phyloP scores from a whole-genome alignment of 2,329 filamentous ascomycete species.

The Phoma sp. region DNA sequence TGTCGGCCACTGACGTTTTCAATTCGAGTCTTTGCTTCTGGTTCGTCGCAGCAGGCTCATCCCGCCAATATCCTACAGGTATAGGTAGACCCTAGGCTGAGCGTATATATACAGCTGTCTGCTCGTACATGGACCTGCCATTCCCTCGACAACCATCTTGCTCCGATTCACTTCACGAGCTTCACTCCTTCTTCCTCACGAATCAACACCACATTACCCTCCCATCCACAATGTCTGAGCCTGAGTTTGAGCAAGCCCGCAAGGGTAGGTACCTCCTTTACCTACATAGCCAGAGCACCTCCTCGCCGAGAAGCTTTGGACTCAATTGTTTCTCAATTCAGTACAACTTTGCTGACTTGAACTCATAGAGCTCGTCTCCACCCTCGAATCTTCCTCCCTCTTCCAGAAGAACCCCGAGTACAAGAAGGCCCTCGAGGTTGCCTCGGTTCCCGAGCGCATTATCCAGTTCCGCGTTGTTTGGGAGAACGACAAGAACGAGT shows the following conservation, averaged over 20 bases:
- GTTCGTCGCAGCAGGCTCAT: constrained; percentile 22
- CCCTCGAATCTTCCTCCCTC: constrained; percentile 90
- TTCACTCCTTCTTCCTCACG: constrained; percentile 13
- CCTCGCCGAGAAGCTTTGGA: neutral
- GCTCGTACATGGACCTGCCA: constrained; percentile 17
- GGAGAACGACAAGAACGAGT: constrained; percentile 89
- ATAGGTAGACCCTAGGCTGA: constrained; percentile 15
- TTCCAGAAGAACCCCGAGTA: constrained; percentile 96
- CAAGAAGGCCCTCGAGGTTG: constrained; percentile 85
- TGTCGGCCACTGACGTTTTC: constrained; percentile 70
- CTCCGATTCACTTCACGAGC: constrained; percentile 18
- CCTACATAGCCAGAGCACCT: neutral
- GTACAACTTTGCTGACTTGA: constrained; percentile 18
- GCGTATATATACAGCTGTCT: constrained; percentile 38
- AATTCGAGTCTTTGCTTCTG: constrained; percentile 49
- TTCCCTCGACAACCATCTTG: constrained; percentile 15
- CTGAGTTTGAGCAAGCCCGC: constrained; percentile 99
- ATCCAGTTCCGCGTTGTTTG: constrained; percentile 98
- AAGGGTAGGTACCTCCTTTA: constrained; percentile 68
- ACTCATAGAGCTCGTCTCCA: constrained; percentile 82
- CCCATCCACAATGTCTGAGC: constrained; percentile 76
- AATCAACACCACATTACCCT: constrained; percentile 14
- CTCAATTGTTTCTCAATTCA: neutral
- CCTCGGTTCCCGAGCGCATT: constrained; percentile 89
- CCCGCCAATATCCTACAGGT: constrained; percentile 26